Evolutionary conservation across 306 rosid genomes (phyloP).

Genomic region (Fagus sylvatica): DNA sequence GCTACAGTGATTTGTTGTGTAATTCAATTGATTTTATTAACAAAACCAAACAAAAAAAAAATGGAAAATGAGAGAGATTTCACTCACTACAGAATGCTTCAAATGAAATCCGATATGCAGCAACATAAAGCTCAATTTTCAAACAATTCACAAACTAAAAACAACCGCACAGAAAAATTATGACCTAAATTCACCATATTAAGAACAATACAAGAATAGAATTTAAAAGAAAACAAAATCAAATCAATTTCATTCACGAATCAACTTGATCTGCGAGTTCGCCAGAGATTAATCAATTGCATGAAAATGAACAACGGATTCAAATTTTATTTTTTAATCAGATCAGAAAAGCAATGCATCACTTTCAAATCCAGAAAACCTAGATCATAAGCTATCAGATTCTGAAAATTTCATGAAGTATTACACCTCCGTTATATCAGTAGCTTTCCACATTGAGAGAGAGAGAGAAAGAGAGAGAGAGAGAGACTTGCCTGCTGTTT

Average conservation of each 20-base stretch:
- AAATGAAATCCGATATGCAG: background rate
- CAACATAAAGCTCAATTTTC: background rate
- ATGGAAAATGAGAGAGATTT: background rate
- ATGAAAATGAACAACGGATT: background rate
- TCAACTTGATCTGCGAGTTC: constrained; percentile 5
- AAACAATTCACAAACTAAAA: background rate
- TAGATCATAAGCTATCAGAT: background rate
- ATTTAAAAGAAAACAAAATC: background rate
- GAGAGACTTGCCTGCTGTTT: constrained; percentile 4
- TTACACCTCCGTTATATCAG: background rate
- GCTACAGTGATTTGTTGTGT: background rate
- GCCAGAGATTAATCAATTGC: constrained; percentile 6
- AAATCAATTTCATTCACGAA: constrained; percentile 13
- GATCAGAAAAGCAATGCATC: background rate
- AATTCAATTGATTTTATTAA: background rate
- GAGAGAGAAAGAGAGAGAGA: constrained; percentile 14
- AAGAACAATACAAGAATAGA: background rate
- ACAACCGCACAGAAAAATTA: background rate
- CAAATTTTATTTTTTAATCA: background rate
- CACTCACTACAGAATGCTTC: background rate
- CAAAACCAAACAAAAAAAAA: constrained; percentile 2
- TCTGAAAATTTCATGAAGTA: background rate
- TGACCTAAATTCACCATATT: background rate
- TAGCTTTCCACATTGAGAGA: background rate
- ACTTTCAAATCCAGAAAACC: background rate